Evolutionary conservation across 352 stramenopile genomes (phyloP).

Genomic region (Aphanomyces euteiches): DNA sequence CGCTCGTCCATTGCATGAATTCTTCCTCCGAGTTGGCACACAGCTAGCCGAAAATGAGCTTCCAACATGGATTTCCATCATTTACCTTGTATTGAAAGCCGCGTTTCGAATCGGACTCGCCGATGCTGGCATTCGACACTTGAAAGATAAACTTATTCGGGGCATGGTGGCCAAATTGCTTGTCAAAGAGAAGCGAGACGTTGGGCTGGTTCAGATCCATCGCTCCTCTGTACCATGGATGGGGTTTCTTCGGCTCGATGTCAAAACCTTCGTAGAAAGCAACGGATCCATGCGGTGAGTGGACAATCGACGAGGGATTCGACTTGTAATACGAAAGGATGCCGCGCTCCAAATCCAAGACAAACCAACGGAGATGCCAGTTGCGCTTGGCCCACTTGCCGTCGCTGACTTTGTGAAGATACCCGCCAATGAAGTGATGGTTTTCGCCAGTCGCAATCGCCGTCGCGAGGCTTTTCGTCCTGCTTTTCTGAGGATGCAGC

Average conservation of each 20-base stretch:
- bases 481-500: conserved; percentile 57
- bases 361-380: conserved; percentile 84
- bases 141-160: conserved; percentile 83
- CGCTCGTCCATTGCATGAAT: conserved; percentile 74
- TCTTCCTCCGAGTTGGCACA: conserved; percentile 71
- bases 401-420: conserved; percentile 83
- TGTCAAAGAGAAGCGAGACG: conserved; percentile 78
- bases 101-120: conserved; percentile 78
- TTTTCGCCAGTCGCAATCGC: conserved; percentile 37
- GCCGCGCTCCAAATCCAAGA: conserved; percentile 66
- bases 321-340: conserved; percentile 78
- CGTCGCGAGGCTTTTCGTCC: conserved; percentile 18
- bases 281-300: conserved; percentile 15
- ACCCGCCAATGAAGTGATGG: conserved; percentile 77
- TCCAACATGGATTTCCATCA: too few relatives aligned
- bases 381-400: conserved; percentile 78
- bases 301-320: conserved; percentile 43
- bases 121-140: conserved; percentile 66
- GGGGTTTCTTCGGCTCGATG: conserved; percentile 40
- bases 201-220: conserved; percentile 71
- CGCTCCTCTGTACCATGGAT: conserved; percentile 74
- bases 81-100: conserved; percentile 77
- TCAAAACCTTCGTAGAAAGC: conserved; percentile 27
- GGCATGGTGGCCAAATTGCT: conserved; percentile 66
- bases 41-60: conserved; percentile 35